Evolutionary conservation across 106 monocot genomes (phyloP).

Genomic region (Dioscorea zingiberensis): DNA sequence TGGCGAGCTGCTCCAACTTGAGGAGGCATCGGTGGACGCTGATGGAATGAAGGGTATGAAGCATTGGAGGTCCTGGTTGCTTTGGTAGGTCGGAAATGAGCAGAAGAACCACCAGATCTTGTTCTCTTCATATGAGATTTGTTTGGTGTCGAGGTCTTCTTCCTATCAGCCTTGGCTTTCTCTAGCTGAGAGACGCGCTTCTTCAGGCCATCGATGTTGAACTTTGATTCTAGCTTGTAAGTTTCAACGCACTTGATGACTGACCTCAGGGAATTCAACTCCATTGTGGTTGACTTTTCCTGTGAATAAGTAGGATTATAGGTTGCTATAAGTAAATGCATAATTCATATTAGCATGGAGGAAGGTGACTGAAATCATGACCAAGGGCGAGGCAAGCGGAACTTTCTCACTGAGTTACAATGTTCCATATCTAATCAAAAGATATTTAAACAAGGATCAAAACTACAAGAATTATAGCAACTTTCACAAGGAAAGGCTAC

Average conservation of each 20-base stretch:
- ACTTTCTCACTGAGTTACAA: too few relatives aligned
- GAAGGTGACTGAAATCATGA: too few relatives aligned
- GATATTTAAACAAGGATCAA: too few relatives aligned
- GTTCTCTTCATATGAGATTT: background rate
- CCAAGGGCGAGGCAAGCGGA: too few relatives aligned
- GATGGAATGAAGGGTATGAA: background rate
- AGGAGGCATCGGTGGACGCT: background rate
- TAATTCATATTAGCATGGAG: too few relatives aligned
- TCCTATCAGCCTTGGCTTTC: background rate
- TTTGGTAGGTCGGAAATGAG: background rate
- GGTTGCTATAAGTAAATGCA: too few relatives aligned
- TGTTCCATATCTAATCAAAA: too few relatives aligned
- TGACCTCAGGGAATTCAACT: background rate
- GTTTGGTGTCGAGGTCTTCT: background rate
- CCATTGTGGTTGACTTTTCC: background rate
- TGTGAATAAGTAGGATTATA: background rate
- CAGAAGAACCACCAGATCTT: background rate
- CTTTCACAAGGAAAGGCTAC: too few relatives aligned
- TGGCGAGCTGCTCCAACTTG: background rate
- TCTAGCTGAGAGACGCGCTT: background rate
- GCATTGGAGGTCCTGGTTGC: background rate
- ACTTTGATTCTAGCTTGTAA: background rate
- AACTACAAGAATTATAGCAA: too few relatives aligned
- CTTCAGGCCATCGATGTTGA: background rate
- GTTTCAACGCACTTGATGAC: slow-evolving; percentile 2